Evolutionary conservation across 2,329 filamentous ascomycete genomes (phyloP), one percentile per base, ranked within the genome.

Genomic region (Neonectria ditissima): DNA sequence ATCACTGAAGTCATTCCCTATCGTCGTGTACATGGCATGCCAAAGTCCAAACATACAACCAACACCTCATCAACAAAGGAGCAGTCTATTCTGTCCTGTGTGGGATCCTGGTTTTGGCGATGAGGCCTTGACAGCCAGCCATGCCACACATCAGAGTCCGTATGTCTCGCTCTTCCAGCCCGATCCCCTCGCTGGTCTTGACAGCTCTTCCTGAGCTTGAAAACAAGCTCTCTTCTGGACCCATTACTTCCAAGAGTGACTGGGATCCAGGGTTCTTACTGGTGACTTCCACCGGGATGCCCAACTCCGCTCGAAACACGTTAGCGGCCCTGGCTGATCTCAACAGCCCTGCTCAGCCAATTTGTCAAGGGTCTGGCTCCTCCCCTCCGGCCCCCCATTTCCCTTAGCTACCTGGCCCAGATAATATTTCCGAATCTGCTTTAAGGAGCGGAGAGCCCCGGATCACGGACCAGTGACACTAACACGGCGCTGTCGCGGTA

Each of bases 361-460:
- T 73, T 70, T 70, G 76, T 72, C 75, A 75, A 80, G 79, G 79
- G 74, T 78, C 74, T 68, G 75, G 65, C 76, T 73, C 74, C 75
- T 75, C 75, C 75, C 69, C 71, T 63, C 65, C 59, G 66, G 61
- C 69, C 65, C 69, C 74, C 71, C 75, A 76, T 75, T 71, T 76
- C 76, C 73, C 80, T 79, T 77, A 75, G 75, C 72, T 74, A 75
- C 75, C 72, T 74, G 73, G 78, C 79, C 79, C 74, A 82, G 76
- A 80, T 80, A 79, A 82, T 83, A 82, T 80, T 82, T 80, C 81
- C 81, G 80, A 82, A 79, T 80, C 75, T 80, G 80, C 75, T 80
- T 80, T 80, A 80, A 79, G 76, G 78, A 75, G 77, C 78, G 77
- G 79, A 79, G 78, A 80, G 78, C 78, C 80, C 81, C 79, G 78